Base-by-base conservation (phyloP, 306 rosid genomes). In the Lathyrus oleraceus region DNA sequence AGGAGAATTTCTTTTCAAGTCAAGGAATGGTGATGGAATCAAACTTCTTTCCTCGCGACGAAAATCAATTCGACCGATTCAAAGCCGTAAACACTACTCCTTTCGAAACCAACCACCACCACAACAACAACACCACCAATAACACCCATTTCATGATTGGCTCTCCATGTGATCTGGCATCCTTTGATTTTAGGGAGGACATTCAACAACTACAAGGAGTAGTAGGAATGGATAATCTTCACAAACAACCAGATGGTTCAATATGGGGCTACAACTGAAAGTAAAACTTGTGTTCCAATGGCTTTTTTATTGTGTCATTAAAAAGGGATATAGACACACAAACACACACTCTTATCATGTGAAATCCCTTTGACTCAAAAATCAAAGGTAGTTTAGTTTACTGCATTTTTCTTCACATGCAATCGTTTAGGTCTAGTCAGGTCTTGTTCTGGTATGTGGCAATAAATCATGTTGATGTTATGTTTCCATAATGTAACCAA, bases 131-230 rank as follows among this genome's bases (percentile, higher is more conserved):
- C 77, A 78, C 32, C 75, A 75, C 32, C 75, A 75, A 51, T 25
- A 84, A 82, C 54, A 75, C 74, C 43, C 63, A 79, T n/a, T 19
- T 80, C 65, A 70, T 88, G 84, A 85, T 75, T 20, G 83, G 76
- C n/a, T 78, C 95, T 16, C 80, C 87, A 0, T 76, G 81, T 49
- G 91, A 88, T 48, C 56, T 88, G 43, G 59, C 85, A 9, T 51
- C 87, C 6, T 85, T 85, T 38, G 87, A 85, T 70, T 80, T 75
- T 27, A 81, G 81, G 77, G 90, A 83, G 51, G 88, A 84, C 20
- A 52, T 82, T 9, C 84, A 76, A 13, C 62, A 25, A 57, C 62
- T 76, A 57, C 62, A 25, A 57, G 39, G 38, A 5, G 89, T 78
- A 38, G 70, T 74, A 28, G 87, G 86, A 19, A 57, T 81, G 58